Evolutionary conservation across 2,329 filamentous ascomycete species (phyloP).

Genomic region (Arthrocladium fulminans): DNA sequence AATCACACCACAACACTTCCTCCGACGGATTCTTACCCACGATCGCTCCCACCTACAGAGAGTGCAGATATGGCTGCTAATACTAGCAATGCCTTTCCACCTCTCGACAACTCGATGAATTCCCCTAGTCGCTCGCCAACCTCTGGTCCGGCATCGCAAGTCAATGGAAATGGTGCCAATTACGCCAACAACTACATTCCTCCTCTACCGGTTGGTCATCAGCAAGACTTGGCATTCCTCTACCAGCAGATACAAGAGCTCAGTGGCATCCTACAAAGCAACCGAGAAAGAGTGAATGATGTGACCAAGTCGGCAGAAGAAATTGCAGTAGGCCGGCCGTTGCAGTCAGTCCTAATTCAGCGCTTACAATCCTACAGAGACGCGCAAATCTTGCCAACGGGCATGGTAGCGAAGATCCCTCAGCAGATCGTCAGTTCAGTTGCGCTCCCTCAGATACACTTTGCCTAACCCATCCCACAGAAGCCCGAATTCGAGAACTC

Average conservation of each 20-base stretch:
- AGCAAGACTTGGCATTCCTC: constrained; percentile 44
- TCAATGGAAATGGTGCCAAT: constrained; percentile 19
- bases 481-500: constrained; percentile 40
- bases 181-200: constrained; percentile 18
- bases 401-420: background rate
- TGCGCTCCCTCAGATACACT: background rate
- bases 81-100: constrained; percentile 17
- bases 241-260: constrained; percentile 43
- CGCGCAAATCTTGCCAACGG: constrained; percentile 34
- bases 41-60: background rate
- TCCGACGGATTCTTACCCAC: constrained; percentile 15
- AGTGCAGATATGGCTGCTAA: constrained; percentile 6
- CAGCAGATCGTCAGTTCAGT: constrained; percentile 3
- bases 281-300: constrained; percentile 41
- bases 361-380: constrained; percentile 26
- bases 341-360: background rate
- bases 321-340: constrained; percentile 33
- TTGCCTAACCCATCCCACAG: constrained; percentile 21
- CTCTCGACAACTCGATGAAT: constrained; percentile 17
- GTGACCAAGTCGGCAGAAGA: constrained; percentile 43
- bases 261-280: constrained; percentile 41
- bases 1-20: too few relatives aligned
- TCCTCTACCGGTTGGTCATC: constrained; percentile 35
- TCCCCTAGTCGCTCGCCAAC: constrained; percentile 14
- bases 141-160: constrained; percentile 10